Evolutionary conservation across 75 land plant species (phyloP).

Genomic region (Pinus tabuliformis): DNA sequence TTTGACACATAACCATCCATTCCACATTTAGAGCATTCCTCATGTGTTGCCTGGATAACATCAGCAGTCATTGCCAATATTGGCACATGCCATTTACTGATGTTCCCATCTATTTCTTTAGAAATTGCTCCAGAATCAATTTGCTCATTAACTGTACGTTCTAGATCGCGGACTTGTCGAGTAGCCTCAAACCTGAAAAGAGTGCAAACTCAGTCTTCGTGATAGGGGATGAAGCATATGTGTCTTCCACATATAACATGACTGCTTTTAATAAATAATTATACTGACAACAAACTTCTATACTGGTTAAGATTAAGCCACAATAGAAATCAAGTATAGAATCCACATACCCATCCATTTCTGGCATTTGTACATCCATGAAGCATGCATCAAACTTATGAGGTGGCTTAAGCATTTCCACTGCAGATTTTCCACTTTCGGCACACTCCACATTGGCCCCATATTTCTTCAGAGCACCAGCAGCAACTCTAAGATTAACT

Average conservation of each 20-base stretch:
- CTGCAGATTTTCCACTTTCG: constrained; percentile 78
- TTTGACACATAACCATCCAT: constrained; percentile 67
- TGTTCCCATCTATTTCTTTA: constrained; percentile 18
- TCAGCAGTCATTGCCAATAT: constrained; percentile 66
- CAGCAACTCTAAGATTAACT: constrained; percentile 87
- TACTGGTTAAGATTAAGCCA: neutral
- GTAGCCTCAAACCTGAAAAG: constrained; percentile 63
- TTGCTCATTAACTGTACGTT: constrained; percentile 19
- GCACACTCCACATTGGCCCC: constrained; percentile 82
- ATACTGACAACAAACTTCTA: neutral
- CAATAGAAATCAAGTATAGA: neutral
- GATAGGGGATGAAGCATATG: neutral
- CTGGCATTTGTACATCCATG: constrained; percentile 99
- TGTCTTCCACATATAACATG: neutral
- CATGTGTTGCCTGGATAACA: constrained; percentile 50
- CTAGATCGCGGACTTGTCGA: constrained; percentile 33
- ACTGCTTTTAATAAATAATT: neutral
- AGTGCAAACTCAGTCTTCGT: neutral
- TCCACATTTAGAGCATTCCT: constrained; percentile 39
- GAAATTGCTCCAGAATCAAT: constrained; percentile 8
- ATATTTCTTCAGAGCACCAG: constrained; percentile 89
- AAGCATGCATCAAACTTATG: constrained; percentile 96
- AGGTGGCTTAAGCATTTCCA: constrained; percentile 73
- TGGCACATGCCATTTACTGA: constrained; percentile 30
- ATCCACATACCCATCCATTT: constrained; percentile 88